Evolutionary conservation across 306 rosid genomes (phyloP), one percentile per base, ranked within the genome.

Genomic region (Medicago arabica): DNA sequence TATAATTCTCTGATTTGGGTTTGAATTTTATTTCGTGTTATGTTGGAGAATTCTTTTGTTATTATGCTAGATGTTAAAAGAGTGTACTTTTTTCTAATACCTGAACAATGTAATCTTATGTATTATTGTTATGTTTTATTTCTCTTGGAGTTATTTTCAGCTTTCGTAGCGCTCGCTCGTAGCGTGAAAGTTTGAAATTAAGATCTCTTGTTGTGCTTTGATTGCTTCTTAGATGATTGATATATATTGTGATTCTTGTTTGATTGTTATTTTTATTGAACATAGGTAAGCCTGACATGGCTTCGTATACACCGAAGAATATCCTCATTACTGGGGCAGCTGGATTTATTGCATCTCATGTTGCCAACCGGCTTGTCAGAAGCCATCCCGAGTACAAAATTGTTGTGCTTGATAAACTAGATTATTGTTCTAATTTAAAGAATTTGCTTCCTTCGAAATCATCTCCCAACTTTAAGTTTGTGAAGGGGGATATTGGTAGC

Each of bases 281-380:
- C 81, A 70, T 81, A 73, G 70, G 66, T 73, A 28, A 77, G 63
- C 67, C 53, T 36, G 72, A 68, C 19, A 85, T 87, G 91, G 83
- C 81, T 78, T 58, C 85, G 5, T 72, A 87, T 66, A 83, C 81
- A 17, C 91, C 91, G 14, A 88, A 88, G 86, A 88, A 88, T 62
- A 88, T 88, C 84, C 87, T 88, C 72, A 85, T 88, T 16, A 88
- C 91, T 40, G 89, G 91, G 71, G 91, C 91, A 3, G 87, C 87
- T 43, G 91, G 91, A 18, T 88, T 88, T 53, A 88, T 88, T 58
- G 91, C 91, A 31, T 85, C 87, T 46, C 91, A 88, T 88, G 91
- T 88, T 38, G 84, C 87, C 15, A 88, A 88, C 61, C 85, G 89
- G 17, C 86, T 88, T 15, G 69, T 88, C 39, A 80, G 86, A 34